Percentiles rank a stretch among this genome's conserved stretches.
Evolutionary conservation across 2,329 filamentous ascomycete species (phyloP).

Genomic region (Fusarium sp.): DNA sequence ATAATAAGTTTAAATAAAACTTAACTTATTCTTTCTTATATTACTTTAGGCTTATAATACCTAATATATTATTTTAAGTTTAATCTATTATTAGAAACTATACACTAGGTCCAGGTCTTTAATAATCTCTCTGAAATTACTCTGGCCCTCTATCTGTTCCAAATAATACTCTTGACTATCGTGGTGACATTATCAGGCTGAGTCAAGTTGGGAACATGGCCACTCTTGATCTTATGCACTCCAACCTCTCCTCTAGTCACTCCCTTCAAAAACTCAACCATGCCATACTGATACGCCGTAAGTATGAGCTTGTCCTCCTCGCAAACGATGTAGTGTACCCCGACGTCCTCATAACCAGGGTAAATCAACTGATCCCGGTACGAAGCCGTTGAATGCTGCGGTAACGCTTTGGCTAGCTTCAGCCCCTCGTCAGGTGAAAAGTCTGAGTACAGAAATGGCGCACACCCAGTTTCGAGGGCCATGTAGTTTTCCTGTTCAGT

Average conservation of each 20-base stretch:
- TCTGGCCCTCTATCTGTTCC: background rate
- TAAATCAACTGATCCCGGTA: constrained; percentile 24
- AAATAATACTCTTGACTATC: background rate
- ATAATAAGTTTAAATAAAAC: too few relatives aligned
- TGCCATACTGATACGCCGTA: background rate
- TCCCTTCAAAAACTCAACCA: constrained; percentile 8
- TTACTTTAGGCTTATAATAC: too few relatives aligned
- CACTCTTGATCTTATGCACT: constrained; percentile 5
- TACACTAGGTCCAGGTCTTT: too few relatives aligned
- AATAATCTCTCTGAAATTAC: too few relatives aligned
- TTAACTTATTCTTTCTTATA: too few relatives aligned
- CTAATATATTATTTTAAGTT: too few relatives aligned
- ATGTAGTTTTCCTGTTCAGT: constrained; percentile 9
- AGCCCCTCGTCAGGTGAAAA: constrained; percentile 2
- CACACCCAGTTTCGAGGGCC: background rate
- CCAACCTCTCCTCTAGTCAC: background rate
- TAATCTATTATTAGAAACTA: too few relatives aligned
- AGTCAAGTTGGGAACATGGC: constrained; percentile 1
- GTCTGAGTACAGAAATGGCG: constrained; percentile 14
- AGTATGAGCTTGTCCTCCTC: constrained; percentile 3
- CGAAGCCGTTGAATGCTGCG: constrained; percentile 17
- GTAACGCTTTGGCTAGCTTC: background rate
- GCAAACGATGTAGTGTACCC: constrained; percentile 21
- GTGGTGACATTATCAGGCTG: constrained; percentile 1
- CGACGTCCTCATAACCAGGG: constrained; percentile 14